Base-by-base conservation (phyloP, 495 filamentous ascomycete genomes). In the Podospora didyma region DNA sequence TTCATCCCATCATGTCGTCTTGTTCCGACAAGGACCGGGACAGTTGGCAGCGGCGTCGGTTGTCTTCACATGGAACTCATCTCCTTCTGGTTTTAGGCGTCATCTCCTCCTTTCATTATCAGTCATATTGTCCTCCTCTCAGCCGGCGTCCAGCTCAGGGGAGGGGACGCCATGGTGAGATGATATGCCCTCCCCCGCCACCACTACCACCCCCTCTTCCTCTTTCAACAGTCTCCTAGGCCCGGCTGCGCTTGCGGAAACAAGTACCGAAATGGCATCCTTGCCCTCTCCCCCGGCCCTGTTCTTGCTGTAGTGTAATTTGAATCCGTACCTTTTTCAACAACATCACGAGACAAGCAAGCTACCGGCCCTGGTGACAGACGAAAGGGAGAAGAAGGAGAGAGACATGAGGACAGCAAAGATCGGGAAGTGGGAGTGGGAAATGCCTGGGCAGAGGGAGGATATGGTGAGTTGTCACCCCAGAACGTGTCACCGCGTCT, bases 211-310 rank as follows among this genome's bases (percentile, higher is more conserved):
- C 39, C n/a, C n/a, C 1, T 17, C n/a, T 17, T 23, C 49, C n/a
- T 41, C 16, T 14, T 39, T 23, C 31, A 39, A 19, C 23, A 24
- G 22, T 4, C 26, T 26, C 54, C 60, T n/a, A n/a, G n/a, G n/a
- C 60, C 58, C 53, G 46, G 59, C 48, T 55, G 62, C 53, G 62
- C 57, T 65, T 62, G 53, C 60, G 60, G 63, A 65, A 65, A 53
- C 57, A 63, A 68, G 60, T 65, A 68, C 65, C 65, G 65, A 68
- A 65, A 52, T 49, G 23, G 11, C 46, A 37, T 19, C 21, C 37
- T 44, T 31, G 26, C 26, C 26, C 26, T 31, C 26, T 9, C 26
- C 26, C 26, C 26, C 9, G 26, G 26, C 26, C 26, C 9, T 31
- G 26, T 31, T 31, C 26, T 3, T 31, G 26, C n/a, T n/a, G n/a